phyloP scores from a whole-genome alignment of 1,139 yeast species.

The Wickerhamiella infanticola region DNA sequence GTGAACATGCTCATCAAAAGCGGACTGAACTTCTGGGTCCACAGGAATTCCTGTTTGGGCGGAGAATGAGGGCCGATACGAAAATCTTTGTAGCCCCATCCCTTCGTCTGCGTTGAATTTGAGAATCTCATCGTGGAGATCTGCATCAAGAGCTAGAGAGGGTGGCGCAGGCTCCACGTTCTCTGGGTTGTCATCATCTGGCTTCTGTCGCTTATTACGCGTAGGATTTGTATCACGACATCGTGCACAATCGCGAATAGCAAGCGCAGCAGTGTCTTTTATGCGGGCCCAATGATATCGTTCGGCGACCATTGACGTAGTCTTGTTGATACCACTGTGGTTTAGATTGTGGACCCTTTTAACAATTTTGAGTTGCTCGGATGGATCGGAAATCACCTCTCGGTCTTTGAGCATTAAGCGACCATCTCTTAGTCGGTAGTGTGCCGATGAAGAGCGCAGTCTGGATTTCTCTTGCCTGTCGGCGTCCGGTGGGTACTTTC shows the following conservation, averaged over 20 bases:
- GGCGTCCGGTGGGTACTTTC: conserved; percentile 70
- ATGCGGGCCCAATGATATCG: conserved; percentile 84
- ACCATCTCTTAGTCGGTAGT: conserved; percentile 56
- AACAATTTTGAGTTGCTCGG: conserved; percentile 59
- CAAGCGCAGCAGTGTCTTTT: conserved; percentile 72
- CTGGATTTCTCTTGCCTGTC: conserved; percentile 76
- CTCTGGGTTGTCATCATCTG: not conserved
- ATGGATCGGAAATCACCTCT: conserved; percentile 68
- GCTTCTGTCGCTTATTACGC: not conserved
- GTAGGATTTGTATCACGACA: conserved; percentile 36
- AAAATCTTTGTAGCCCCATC: not conserved
- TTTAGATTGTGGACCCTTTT: conserved; percentile 49
- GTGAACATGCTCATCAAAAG: conserved; percentile 32
- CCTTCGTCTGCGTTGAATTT: conserved; percentile 1
- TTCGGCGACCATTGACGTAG: conserved; percentile 64
- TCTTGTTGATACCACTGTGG: conserved; percentile 85
- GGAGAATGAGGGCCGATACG: conserved; percentile 9
- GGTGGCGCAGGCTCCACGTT: not conserved
- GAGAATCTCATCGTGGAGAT: conserved; percentile 1
- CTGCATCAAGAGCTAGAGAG: not conserved
- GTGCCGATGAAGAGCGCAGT: conserved; percentile 65
- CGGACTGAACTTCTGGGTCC: conserved; percentile 45
- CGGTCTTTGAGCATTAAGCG: conserved; percentile 61
- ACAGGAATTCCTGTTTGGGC: conserved; percentile 31
- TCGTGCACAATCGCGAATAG: conserved; percentile 58